phyloP scores from a whole-genome alignment of 2,329 filamentous ascomycete species.

The Xylariaceae sp. region DNA sequence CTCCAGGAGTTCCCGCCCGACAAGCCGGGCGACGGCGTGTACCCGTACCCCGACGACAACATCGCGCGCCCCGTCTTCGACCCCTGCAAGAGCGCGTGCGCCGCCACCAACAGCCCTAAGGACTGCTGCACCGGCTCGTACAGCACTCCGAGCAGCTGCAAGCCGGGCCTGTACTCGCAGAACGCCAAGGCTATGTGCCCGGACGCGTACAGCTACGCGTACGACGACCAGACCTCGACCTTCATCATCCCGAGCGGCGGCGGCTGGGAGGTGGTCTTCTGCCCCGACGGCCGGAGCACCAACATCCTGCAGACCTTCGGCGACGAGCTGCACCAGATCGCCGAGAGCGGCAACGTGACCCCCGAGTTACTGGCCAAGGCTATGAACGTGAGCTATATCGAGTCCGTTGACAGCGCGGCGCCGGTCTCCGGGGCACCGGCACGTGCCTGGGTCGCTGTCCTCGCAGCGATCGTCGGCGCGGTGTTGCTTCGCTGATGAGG shows the following conservation, averaged over 20 bases:
- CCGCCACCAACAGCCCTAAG: conserved; percentile 55
- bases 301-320: conserved; percentile 49
- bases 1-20: conserved; percentile 60
- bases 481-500: conserved; percentile 1
- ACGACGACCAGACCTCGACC: conserved; percentile 50
- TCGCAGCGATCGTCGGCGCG: background rate
- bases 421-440: background rate
- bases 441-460: background rate
- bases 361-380: conserved; percentile 25
- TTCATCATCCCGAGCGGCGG: conserved; percentile 60
- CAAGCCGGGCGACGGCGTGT: conserved; percentile 67
- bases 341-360: conserved; percentile 31
- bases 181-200: conserved; percentile 70
- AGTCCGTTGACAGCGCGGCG: conserved; percentile 15
- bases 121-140: conserved; percentile 73
- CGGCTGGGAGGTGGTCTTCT: conserved; percentile 73
- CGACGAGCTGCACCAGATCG: conserved; percentile 40
- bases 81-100: conserved; percentile 71
- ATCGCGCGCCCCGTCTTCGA: conserved; percentile 65
- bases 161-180: conserved; percentile 59
- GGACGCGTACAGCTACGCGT: conserved; percentile 75
- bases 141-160: conserved; percentile 54
- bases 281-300: conserved; percentile 55
- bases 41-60: conserved; percentile 71
- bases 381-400: conserved; percentile 29